Evolutionary conservation across 306 rosid species (phyloP).

Genomic region (Castanea crenata): DNA sequence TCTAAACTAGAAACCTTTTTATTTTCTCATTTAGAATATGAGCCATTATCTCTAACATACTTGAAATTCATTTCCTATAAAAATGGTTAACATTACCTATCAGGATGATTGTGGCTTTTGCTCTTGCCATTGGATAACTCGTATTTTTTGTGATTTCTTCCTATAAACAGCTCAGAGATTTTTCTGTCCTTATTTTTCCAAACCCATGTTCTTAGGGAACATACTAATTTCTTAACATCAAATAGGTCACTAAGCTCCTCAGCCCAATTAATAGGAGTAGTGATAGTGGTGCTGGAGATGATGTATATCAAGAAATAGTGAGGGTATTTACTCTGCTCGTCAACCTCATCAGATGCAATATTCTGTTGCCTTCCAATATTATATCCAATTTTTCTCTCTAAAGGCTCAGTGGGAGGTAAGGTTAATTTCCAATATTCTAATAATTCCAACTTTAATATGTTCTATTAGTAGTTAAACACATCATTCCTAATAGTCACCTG

Average conservation of each 20-base stretch:
- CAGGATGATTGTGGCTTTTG: neutral
- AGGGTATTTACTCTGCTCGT: neutral
- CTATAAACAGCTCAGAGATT: neutral
- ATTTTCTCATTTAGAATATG: no score
- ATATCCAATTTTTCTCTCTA: neutral
- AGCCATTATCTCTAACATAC: neutral
- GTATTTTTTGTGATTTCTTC: neutral
- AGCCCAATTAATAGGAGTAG: neutral
- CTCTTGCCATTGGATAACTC: neutral
- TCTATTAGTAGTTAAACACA: neutral
- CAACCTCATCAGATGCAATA: neutral
- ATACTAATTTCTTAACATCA: neutral
- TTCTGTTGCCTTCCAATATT: neutral
- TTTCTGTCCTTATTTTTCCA: neutral
- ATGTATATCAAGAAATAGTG: neutral
- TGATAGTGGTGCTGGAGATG: neutral
- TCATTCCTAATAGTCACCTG: no score
- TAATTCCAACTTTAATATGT: neutral
- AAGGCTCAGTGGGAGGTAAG: neutral
- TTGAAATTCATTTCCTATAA: neutral
- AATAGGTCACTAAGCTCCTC: neutral
- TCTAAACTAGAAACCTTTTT: no score
- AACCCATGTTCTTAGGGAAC: neutral
- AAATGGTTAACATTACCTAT: neutral
- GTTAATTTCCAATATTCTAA: neutral